phyloP scores from a whole-genome alignment of 2,329 filamentous ascomycete genomes.

The Aspergillus spinulosporus region DNA sequence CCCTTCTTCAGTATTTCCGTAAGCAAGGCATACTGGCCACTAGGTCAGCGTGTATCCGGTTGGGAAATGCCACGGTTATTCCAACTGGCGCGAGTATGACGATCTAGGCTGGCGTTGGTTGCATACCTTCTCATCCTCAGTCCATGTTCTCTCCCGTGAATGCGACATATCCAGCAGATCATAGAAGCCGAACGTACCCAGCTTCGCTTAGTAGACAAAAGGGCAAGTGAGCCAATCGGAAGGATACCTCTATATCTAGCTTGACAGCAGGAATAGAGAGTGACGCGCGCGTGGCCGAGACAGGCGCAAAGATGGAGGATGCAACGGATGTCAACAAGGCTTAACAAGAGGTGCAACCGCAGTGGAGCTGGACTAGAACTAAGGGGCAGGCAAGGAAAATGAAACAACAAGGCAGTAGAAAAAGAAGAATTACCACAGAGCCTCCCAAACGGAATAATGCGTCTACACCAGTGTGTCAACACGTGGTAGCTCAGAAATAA shows the following conservation, averaged over 20 bases:
- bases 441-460: conserved; percentile 35
- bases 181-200: conserved; percentile 31
- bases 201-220: conserved; percentile 14
- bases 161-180: conserved; percentile 46
- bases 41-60: conserved; percentile 6
- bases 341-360: conserved; percentile 8
- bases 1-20: conserved; percentile 46
- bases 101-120: not conserved
- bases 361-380: conserved; percentile 14
- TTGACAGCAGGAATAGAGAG: conserved; percentile 18
- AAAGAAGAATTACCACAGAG: conserved; percentile 31
- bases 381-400: conserved; percentile 13
- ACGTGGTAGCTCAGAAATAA: conserved; percentile 25
- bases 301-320: conserved; percentile 3
- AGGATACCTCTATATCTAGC: conserved; percentile 11
- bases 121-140: conserved; percentile 49
- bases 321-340: conserved; percentile 14
- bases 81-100: not conserved
- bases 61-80: not conserved
- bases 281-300: conserved; percentile 21
- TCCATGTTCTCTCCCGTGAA: conserved; percentile 45
- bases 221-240: conserved; percentile 11
- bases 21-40: conserved; percentile 41
- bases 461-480: conserved; percentile 28
- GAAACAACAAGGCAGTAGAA: conserved; percentile 15